These are phyloP conservation scores for Geotrichum histeridarum DNA, from an alignment of 1,139 yeast genomes.

Conservation along the genomic window DNA sequence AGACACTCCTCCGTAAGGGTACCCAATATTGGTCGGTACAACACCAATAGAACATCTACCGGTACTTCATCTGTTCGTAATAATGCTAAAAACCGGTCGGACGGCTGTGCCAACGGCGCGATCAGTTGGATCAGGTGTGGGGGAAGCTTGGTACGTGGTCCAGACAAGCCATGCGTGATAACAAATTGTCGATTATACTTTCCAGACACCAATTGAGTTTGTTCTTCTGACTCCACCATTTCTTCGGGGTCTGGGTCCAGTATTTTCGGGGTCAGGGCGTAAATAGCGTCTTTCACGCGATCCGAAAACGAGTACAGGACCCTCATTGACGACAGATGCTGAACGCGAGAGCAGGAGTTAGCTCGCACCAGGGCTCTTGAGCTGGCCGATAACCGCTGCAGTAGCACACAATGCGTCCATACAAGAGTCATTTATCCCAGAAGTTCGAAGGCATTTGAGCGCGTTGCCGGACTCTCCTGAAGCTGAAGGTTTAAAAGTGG, in stretches of 20 bases:
- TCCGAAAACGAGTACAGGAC: constrained; percentile 8
- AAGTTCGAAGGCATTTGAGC: constrained; percentile 7
- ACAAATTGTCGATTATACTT: constrained; percentile 4
- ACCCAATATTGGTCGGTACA: constrained; percentile 14
- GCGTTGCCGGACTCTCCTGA: neutral
- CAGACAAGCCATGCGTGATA: constrained; percentile 10
- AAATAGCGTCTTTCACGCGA: constrained; percentile 12
- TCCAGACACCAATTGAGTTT: neutral
- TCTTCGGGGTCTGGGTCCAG: neutral
- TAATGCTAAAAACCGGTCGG: constrained; percentile 15
- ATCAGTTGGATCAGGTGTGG: constrained; percentile 7
- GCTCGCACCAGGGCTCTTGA: neutral
- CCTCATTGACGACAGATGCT: neutral
- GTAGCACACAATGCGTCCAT: constrained; percentile 9
- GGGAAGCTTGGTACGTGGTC: constrained; percentile 9
- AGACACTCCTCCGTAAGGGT: constrained; percentile 6
- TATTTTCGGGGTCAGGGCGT: constrained; percentile 15
- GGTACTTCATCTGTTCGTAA: constrained; percentile 11
- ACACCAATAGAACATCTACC: constrained; percentile 1
- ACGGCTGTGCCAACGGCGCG: constrained; percentile 1
- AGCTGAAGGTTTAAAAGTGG: too few relatives aligned
- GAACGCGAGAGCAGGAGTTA: neutral
- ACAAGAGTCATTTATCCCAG: constrained; percentile 9
- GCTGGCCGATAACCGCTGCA: constrained; percentile 3
- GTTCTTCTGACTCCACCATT: neutral